Percentiles rank a stretch among this genome's conserved stretches.
Evolutionary conservation across 2,329 filamentous ascomycete genomes (phyloP).

Genomic region (Dryadomyces quercus-mongolicae): DNA sequence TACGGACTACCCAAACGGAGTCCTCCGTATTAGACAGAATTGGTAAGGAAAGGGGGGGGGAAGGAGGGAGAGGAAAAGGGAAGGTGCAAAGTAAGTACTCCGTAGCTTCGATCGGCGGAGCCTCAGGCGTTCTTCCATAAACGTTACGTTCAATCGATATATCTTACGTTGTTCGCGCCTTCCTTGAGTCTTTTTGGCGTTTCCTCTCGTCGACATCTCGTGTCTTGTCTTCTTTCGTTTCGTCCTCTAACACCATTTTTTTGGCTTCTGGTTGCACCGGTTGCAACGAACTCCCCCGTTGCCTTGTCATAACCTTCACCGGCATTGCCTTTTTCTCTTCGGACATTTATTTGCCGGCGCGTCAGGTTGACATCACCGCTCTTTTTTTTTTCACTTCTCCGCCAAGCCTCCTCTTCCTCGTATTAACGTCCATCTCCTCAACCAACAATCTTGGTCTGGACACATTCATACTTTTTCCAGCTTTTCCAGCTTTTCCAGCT

Average conservation of each 20-base stretch:
- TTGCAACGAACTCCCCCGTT: neutral
- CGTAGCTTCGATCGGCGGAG: neutral
- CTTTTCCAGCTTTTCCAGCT: neutral
- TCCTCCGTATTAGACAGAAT: neutral
- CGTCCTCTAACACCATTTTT: neutral
- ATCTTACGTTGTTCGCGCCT: neutral
- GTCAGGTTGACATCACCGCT: neutral
- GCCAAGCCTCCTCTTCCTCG: too few relatives aligned
- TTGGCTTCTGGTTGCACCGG: neutral
- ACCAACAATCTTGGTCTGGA: neutral
- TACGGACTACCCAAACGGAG: neutral
- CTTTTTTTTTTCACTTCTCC: neutral
- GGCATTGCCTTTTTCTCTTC: neutral
- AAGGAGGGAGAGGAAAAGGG: neutral
- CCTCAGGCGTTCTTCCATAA: neutral
- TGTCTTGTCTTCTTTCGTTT: neutral
- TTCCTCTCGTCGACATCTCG: neutral
- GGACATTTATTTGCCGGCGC: neutral
- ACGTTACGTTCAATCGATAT: neutral
- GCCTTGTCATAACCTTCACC: neutral
- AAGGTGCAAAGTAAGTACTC: neutral
- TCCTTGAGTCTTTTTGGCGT: neutral
- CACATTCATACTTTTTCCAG: neutral
- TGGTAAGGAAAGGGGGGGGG: neutral
- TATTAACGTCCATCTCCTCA: neutral